A percentile compares a stretch with the other conserved stretches of the same genome.
Evolutionary conservation across 2,329 filamentous ascomycete genomes (phyloP).

Genomic region (Phaeosphaeria sp.): DNA sequence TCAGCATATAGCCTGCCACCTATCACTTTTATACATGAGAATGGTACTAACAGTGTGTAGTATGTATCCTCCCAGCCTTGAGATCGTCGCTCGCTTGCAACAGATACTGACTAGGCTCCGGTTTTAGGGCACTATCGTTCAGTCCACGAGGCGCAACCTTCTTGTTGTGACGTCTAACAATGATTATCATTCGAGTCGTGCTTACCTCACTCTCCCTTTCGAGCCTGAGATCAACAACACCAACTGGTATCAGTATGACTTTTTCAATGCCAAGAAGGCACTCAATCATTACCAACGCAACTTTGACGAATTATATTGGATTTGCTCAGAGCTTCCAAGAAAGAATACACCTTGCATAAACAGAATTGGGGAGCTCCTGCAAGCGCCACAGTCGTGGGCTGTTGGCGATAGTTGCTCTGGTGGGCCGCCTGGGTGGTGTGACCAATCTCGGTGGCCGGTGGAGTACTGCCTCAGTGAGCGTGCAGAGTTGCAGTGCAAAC

Average conservation of each 20-base stretch:
- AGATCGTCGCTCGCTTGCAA: too few species aligned
- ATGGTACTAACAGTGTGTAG: too few species aligned
- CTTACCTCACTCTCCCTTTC: not conserved
- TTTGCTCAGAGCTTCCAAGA: not conserved
- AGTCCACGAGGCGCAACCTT: conserved; percentile 15
- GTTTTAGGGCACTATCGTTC: conserved; percentile 12
- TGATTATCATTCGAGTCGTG: conserved; percentile 1
- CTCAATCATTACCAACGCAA: not conserved
- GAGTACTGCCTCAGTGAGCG: not conserved
- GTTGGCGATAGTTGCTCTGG: not conserved
- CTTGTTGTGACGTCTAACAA: conserved; percentile 16
- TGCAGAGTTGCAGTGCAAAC: not conserved
- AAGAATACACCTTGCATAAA: not conserved
- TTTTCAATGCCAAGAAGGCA: not conserved
- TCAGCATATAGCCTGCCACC: too few species aligned
- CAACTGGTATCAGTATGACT: not conserved
- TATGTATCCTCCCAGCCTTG: too few species aligned
- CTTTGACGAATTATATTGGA: not conserved
- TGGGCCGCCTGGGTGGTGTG: not conserved
- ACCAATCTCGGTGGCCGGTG: not conserved
- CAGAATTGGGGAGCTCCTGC: not conserved
- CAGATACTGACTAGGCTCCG: too few species aligned
- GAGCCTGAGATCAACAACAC: conserved; percentile 7
- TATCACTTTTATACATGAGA: too few species aligned
- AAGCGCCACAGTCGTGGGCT: not conserved